Percentiles rank a stretch among this genome's conserved stretches.
Evolutionary conservation across 176 grass and related monocot genomes (phyloP).

Genomic region (Carex parvula): DNA sequence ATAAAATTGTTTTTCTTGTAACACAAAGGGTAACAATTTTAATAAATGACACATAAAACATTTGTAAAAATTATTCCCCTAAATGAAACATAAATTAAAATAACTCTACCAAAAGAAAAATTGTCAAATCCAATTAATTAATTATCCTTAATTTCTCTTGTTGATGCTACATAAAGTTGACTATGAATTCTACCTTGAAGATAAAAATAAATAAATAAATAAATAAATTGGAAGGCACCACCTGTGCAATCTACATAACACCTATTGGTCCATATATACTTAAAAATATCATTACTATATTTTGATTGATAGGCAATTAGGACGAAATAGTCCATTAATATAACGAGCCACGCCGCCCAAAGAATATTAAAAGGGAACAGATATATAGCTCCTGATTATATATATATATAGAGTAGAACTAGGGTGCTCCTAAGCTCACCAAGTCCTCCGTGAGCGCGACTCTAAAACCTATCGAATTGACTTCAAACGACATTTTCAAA

Average conservation of each 20-base stretch:
- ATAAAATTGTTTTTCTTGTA: not conserved
- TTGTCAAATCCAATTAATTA: not conserved
- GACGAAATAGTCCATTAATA: not conserved
- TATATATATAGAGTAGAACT: too few species aligned
- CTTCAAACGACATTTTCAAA: too few species aligned
- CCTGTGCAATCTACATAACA: not conserved
- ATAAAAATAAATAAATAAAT: not conserved
- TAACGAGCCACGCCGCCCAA: not conserved
- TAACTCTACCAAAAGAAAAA: not conserved
- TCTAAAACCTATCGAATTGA: too few species aligned
- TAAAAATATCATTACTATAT: not conserved
- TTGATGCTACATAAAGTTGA: not conserved
- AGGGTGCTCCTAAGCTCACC: too few species aligned
- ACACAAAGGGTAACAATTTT: not conserved
- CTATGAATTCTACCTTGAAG: not conserved
- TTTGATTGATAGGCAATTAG: not conserved
- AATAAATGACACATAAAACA: not conserved
- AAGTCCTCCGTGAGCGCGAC: too few species aligned
- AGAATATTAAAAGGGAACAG: not conserved
- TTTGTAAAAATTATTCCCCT: not conserved
- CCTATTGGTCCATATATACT: not conserved
- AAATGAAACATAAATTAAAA: not conserved
- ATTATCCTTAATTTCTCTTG: not conserved
- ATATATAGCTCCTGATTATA: not conserved
- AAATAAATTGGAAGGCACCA: not conserved